A percentile compares a stretch with the other conserved stretches of the same genome.
Conservation (phyloP, 768 basidiomycete species). For the Kwoniella newhampshirensis region DNA sequence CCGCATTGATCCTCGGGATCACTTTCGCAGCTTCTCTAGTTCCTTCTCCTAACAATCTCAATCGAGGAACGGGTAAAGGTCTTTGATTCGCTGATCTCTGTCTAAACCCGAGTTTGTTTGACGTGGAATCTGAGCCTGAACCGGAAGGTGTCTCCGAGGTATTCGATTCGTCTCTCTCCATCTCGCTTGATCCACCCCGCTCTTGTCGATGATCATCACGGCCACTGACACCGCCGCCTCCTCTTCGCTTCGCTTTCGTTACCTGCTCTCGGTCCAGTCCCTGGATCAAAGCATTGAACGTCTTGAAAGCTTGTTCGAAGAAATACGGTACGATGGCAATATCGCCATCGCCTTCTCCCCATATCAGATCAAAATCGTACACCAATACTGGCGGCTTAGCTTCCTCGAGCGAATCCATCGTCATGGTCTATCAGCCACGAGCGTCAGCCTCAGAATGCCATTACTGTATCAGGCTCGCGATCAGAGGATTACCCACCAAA, state of each 20-base stretch:
- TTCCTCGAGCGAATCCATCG: slow-evolving; percentile 42
- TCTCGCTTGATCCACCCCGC: neutral
- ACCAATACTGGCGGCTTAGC: slow-evolving; percentile 26
- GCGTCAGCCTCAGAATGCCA: neutral
- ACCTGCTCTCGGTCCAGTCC: slow-evolving; percentile 37
- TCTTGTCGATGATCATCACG: neutral
- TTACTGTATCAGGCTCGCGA: neutral
- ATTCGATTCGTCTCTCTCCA: neutral
- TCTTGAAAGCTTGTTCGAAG: slow-evolving; percentile 30
- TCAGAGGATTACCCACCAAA: slow-evolving; percentile 32
- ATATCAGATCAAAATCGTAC: slow-evolving; percentile 42
- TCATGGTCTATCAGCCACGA: slow-evolving; percentile 23
- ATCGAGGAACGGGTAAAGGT: slow-evolving; percentile 29
- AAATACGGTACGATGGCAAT: slow-evolving; percentile 37
- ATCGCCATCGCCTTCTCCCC: slow-evolving; percentile 42
- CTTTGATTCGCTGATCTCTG: slow-evolving; percentile 13
- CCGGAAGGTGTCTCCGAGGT: neutral
- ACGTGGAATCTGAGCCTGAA: neutral
- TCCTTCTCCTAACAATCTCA: slow-evolving; percentile 39
- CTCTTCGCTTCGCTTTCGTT: slow-evolving; percentile 20
- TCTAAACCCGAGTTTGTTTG: slow-evolving; percentile 6
- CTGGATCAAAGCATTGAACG: slow-evolving; percentile 31
- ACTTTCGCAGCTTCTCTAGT: slow-evolving; percentile 37
- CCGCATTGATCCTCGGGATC: slow-evolving; percentile 33
- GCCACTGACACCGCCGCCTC: neutral